Evolutionary conservation across 768 basidiomycete genomes (phyloP).

Genomic region (Arthromyces matolae): DNA sequence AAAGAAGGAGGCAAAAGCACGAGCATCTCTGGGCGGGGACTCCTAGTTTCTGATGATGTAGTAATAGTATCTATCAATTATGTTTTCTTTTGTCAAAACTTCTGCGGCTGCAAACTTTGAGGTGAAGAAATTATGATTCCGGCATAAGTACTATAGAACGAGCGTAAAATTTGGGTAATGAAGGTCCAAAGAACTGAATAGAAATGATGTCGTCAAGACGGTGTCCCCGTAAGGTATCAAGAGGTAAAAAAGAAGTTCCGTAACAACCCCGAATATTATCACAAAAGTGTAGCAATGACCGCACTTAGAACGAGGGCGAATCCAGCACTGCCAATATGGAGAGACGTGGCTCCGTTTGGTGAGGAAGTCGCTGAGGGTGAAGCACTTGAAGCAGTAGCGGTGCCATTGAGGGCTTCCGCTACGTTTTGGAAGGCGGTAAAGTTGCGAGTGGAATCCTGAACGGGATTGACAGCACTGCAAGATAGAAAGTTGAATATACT

Average conservation of each 20-base stretch:
- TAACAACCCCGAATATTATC: background rate
- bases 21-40: conserved; percentile 39
- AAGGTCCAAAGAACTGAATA: too few relatives aligned
- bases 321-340: conserved; percentile 32
- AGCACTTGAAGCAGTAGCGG: conserved; percentile 33
- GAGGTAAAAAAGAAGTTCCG: background rate
- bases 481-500: background rate
- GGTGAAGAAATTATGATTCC: too few relatives aligned
- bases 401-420: conserved; percentile 53
- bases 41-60: conserved; percentile 9
- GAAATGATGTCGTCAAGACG: conserved; percentile 22
- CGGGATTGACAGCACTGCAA: conserved; percentile 52
- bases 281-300: conserved; percentile 33
- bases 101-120: too few relatives aligned
- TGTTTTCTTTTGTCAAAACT: too few relatives aligned
- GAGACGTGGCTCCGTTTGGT: conserved; percentile 29
- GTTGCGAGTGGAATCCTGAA: conserved; percentile 44
- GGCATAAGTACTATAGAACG: too few relatives aligned
- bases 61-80: conserved; percentile 10
- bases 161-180: too few relatives aligned
- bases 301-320: conserved; percentile 26
- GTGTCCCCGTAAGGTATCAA: conserved; percentile 21
- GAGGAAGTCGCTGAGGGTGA: conserved; percentile 18
- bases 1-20: conserved; percentile 66
- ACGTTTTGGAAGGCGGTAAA: conserved; percentile 56